A percentile compares a stretch with the other conserved stretches of the same genome.
Conservation (phyloP, 306 rosid genomes). For the Myrica gale region DNA sequence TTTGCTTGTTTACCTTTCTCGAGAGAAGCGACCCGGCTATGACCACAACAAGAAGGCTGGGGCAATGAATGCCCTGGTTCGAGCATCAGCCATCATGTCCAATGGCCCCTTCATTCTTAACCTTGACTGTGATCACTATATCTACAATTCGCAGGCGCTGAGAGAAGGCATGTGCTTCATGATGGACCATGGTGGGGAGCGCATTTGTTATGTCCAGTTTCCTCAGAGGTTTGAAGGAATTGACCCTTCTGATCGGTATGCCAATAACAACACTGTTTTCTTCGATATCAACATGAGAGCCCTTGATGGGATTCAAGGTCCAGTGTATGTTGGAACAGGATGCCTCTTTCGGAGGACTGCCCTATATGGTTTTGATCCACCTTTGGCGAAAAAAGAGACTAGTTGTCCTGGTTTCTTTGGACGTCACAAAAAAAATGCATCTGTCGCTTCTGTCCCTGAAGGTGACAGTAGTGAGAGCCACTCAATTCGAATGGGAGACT, state of each 20-base stretch:
- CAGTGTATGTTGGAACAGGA: slow-evolving; percentile 79
- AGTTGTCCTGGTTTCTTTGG: slow-evolving; percentile 42
- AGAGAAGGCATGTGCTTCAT: slow-evolving; percentile 90
- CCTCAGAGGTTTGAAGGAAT: slow-evolving; percentile 89
- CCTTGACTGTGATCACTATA: slow-evolving; percentile 80
- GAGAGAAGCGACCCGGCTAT: slow-evolving; percentile 79
- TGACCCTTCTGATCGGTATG: slow-evolving; percentile 80
- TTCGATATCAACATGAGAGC: slow-evolving; percentile 84
- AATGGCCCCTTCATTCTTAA: slow-evolving; percentile 79
- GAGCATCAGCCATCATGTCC: slow-evolving; percentile 79
- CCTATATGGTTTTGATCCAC: slow-evolving; percentile 79
- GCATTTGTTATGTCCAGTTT: slow-evolving; percentile 61
- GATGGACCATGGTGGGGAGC: slow-evolving; percentile 82
- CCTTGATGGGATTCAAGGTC: slow-evolving; percentile 81
- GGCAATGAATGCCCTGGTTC: slow-evolving; percentile 80
- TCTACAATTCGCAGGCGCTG: slow-evolving; percentile 60
- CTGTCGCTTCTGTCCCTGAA: slow-evolving; percentile 60
- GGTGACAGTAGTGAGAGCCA: slow-evolving; percentile 34
- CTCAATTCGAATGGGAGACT: slow-evolving; percentile 24
- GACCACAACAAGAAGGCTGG: slow-evolving; percentile 92
- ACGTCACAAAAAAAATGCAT: slow-evolving; percentile 44
- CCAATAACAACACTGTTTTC: slow-evolving; percentile 78
- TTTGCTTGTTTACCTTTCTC: slow-evolving; percentile 75
- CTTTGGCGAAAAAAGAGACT: slow-evolving; percentile 31
- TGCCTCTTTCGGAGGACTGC: slow-evolving; percentile 72